Conservation (phyloP, 2,329 filamentous ascomycete species). For the Lecanosticta acicola region DNA sequence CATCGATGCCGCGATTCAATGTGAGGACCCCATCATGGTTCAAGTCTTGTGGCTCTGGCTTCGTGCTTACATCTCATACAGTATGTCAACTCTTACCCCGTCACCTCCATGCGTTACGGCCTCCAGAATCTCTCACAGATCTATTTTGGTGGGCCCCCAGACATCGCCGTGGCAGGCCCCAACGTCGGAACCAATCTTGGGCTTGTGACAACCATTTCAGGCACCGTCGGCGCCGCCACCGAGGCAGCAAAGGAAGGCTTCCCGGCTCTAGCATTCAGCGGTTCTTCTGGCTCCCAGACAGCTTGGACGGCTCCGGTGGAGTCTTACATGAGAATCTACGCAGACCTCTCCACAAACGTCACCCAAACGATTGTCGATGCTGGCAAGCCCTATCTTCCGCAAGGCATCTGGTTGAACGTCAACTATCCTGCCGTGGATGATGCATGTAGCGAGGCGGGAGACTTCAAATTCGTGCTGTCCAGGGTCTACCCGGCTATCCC, state of each 20-base stretch:
- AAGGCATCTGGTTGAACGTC: constrained; percentile 57
- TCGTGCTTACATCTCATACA: constrained; percentile 29
- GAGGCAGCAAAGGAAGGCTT: constrained; percentile 54
- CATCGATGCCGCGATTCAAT: constrained; percentile 51
- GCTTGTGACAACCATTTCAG: constrained; percentile 53
- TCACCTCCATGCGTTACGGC: constrained; percentile 59
- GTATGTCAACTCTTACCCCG: constrained; percentile 67
- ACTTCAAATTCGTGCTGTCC: constrained; percentile 61
- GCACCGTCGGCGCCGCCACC: constrained; percentile 61
- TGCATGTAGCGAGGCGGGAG: constrained; percentile 46
- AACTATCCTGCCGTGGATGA: constrained; percentile 56
- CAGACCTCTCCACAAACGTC: constrained; percentile 55
- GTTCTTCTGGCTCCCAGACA: constrained; percentile 45
- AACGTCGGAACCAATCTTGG: constrained; percentile 59
- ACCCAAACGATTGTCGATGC: constrained; percentile 51
- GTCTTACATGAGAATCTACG: constrained; percentile 55
- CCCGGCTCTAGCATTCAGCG: constrained; percentile 65
- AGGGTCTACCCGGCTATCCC: constrained; percentile 49
- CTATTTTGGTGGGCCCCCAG: constrained; percentile 51
- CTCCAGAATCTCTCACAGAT: constrained; percentile 52
- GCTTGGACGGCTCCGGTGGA: constrained; percentile 51
- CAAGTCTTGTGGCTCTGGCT: background rate
- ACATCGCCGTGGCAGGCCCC: constrained; percentile 61
- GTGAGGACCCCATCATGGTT: constrained; percentile 10
- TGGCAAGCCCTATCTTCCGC: constrained; percentile 59